Evolutionary conservation across 2,329 filamentous ascomycete genomes (phyloP).

Genomic region (Geoglossum cookeanum): DNA sequence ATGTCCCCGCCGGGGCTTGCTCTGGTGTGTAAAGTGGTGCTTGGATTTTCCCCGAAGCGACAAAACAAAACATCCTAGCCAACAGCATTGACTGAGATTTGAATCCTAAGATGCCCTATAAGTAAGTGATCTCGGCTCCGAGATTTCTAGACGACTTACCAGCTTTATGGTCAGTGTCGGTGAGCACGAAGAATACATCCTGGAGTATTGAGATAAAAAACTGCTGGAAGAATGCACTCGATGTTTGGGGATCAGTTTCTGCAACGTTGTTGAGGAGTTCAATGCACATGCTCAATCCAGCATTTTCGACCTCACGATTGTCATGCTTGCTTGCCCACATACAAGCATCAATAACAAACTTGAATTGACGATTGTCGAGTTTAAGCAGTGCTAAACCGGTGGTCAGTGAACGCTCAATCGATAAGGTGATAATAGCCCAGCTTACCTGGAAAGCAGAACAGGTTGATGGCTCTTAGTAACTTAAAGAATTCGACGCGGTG

Average conservation of each 20-base stretch:
- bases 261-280: constrained; percentile 97
- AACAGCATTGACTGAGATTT: constrained; percentile 92
- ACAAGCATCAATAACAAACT: constrained; percentile 97
- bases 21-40: constrained; percentile 77
- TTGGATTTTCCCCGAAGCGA: constrained; percentile 77
- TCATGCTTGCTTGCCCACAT: constrained; percentile 99
- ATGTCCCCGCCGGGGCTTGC: constrained; percentile 64
- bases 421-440: background rate
- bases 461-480: constrained; percentile 82
- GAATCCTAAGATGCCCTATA: constrained; percentile 37
- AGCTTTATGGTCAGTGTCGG: constrained; percentile 94
- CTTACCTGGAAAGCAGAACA: constrained; percentile 78
- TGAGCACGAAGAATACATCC: constrained; percentile 95
- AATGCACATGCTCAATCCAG: constrained; percentile 92
- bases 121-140: background rate
- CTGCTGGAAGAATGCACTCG: constrained; percentile 91
- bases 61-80: constrained; percentile 89
- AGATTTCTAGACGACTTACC: constrained; percentile 24
- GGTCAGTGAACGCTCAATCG: background rate
- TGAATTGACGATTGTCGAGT: constrained; percentile 91
- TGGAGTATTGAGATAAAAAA: constrained; percentile 93
- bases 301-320: constrained; percentile 92
- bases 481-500: constrained; percentile 99
- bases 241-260: constrained; percentile 68
- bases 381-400: constrained; percentile 50